These are phyloP conservation scores for Cajanus cajan DNA, from an alignment of 306 rosid species.

Conservation along the genomic window DNA sequence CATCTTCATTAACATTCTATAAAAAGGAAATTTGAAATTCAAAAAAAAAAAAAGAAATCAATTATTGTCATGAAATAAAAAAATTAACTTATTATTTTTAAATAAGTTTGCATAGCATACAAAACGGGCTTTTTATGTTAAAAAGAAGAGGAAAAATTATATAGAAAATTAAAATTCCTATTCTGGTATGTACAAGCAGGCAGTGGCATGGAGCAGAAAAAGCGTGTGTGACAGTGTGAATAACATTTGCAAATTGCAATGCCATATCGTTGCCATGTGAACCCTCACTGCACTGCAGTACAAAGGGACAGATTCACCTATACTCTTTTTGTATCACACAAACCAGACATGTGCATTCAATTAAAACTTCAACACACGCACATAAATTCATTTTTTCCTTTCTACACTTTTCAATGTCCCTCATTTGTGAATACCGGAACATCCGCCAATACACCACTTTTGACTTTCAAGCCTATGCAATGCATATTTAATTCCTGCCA, in stretches of 20 bases:
- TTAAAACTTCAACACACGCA: background rate
- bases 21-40: no score
- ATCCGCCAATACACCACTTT: background rate
- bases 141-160: background rate
- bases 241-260: background rate
- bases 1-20: no score
- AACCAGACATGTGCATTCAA: conserved; percentile 13
- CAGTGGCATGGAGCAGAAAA: no score
- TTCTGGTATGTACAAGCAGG: background rate
- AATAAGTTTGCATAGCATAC: background rate
- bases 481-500: background rate
- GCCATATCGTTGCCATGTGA: background rate
- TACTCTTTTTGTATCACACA: background rate
- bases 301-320: background rate
- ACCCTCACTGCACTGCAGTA: no score
- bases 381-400: background rate
- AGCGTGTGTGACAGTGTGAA: background rate
- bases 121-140: background rate
- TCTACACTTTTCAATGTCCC: background rate
- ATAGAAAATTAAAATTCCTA: background rate
- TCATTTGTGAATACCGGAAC: no score
- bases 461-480: background rate
- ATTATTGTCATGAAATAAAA: no score
- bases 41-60: no score
- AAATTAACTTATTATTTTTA: no score